phyloP scores from a whole-genome alignment of 164 flowering plant genomes.

The Berberis vulgaris region DNA sequence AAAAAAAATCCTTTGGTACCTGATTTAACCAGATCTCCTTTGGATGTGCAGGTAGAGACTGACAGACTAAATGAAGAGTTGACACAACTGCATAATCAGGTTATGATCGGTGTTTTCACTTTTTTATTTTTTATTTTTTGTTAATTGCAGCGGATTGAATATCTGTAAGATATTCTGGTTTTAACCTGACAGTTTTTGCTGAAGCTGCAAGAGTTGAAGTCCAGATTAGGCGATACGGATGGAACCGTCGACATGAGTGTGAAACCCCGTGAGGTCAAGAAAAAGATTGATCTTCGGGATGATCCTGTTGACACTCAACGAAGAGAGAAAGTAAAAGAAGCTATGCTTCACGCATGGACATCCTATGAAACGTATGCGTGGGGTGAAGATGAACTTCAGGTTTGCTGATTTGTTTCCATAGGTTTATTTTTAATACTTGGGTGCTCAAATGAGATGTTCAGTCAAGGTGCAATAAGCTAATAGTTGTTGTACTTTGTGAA shows the following conservation, averaged over 20 bases:
- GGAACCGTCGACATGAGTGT: constrained; percentile 8
- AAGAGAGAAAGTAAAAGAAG: constrained; percentile 87
- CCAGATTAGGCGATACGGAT: constrained; percentile 17
- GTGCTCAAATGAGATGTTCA: too few species aligned
- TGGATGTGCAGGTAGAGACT: constrained; percentile 44
- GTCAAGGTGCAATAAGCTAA: too few species aligned
- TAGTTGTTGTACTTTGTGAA: too few species aligned
- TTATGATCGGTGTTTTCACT: constrained; percentile 9
- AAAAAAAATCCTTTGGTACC: too few species aligned
- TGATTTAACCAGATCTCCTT: too few species aligned
- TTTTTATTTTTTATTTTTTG: not conserved
- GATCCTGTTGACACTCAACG: constrained; percentile 62
- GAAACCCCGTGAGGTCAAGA: constrained; percentile 6
- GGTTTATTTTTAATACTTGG: not conserved
- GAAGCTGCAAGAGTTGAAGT: constrained; percentile 54
- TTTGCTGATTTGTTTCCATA: constrained; percentile 13
- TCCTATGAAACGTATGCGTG: constrained; percentile 95
- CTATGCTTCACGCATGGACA: constrained; percentile 97
- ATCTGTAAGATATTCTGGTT: not conserved
- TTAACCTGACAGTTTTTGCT: not conserved
- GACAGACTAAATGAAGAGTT: constrained; percentile 44
- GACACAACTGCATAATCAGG: constrained; percentile 35
- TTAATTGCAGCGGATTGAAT: not conserved
- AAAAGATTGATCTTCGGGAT: constrained; percentile 25
- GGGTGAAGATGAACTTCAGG: constrained; percentile 99